phyloP scores from a whole-genome alignment of 2,329 filamentous ascomycete species.

The Clonostachys sp. region DNA sequence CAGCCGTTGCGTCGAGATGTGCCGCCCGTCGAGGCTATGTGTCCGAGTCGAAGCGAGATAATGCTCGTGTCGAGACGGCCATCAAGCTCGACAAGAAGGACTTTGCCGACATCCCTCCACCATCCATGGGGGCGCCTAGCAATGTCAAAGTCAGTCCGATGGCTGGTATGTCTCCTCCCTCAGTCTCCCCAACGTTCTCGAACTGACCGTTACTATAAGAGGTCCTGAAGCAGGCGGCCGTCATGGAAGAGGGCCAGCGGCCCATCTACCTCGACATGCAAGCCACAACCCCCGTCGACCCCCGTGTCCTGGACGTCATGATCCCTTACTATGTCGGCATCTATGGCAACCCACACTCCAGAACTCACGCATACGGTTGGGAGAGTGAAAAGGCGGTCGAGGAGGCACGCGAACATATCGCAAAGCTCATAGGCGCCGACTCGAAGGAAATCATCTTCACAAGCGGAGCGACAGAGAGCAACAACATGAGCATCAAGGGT shows the following conservation, averaged over 20 bases:
- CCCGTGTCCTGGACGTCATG: constrained; percentile 94
- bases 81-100: constrained; percentile 84
- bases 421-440: constrained; percentile 85
- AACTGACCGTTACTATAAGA: constrained; percentile 34
- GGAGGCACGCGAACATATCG: constrained; percentile 77
- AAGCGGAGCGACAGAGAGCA: constrained; percentile 95
- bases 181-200: neutral
- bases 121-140: constrained; percentile 19
- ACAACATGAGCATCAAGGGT: constrained; percentile 99
- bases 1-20: constrained; percentile 16
- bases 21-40: constrained; percentile 65
- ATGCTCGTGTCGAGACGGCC: constrained; percentile 80
- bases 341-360: constrained; percentile 95
- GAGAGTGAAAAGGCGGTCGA: constrained; percentile 95
- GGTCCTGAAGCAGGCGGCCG: constrained; percentile 83
- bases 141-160: constrained; percentile 73
- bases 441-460: constrained; percentile 99
- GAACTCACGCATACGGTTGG: constrained; percentile 98
- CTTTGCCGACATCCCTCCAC: constrained; percentile 54
- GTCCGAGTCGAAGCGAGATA: constrained; percentile 73
- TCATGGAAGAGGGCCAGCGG: constrained; percentile 88
- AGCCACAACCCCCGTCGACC: constrained; percentile 91
- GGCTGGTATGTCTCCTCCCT: constrained; percentile 37
- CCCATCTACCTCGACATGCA: constrained; percentile 99
- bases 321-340: constrained; percentile 88